A percentile compares a stretch with the other conserved stretches of the same genome.
These are phyloP conservation scores for Saccharum spontaneum DNA, from an alignment of 176 grass and related monocot genomes.

Conservation along the genomic window DNA sequence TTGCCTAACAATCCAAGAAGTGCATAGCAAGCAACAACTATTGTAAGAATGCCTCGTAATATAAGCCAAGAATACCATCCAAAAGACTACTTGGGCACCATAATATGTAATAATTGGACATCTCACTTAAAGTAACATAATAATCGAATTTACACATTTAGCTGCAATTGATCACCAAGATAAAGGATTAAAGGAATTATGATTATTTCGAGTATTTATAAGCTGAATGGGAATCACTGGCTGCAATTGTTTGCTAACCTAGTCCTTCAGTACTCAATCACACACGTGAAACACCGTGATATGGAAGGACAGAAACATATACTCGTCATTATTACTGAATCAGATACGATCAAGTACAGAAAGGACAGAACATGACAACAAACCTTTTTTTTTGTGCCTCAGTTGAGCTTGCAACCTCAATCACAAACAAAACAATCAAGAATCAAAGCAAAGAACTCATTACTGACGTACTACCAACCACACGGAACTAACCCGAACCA, in stretches of 20 bases:
- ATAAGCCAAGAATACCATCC: background rate
- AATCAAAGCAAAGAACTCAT: background rate
- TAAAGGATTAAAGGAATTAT: background rate
- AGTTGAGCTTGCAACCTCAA: background rate
- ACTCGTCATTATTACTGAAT: background rate
- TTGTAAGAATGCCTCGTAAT: slow-evolving; percentile 1
- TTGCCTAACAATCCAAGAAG: background rate
- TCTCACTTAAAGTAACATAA: background rate
- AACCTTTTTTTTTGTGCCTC: background rate
- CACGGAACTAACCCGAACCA: background rate
- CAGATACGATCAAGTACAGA: background rate
- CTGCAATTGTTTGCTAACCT: background rate
- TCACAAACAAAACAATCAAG: background rate
- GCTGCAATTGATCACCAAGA: background rate
- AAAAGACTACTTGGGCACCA: background rate
- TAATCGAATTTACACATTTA: background rate
- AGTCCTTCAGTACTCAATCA: background rate
- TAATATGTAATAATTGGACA: background rate
- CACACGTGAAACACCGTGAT: background rate
- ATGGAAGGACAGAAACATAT: background rate
- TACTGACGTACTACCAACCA: background rate
- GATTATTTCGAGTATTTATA: background rate
- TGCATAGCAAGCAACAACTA: background rate
- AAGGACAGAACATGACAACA: background rate
- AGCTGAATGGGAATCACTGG: background rate